A percentile compares a stretch with the other conserved stretches of the same genome.
phyloP scores from a whole-genome alignment of 345 rosid genomes.

The Eucalyptus camaldulensis region DNA sequence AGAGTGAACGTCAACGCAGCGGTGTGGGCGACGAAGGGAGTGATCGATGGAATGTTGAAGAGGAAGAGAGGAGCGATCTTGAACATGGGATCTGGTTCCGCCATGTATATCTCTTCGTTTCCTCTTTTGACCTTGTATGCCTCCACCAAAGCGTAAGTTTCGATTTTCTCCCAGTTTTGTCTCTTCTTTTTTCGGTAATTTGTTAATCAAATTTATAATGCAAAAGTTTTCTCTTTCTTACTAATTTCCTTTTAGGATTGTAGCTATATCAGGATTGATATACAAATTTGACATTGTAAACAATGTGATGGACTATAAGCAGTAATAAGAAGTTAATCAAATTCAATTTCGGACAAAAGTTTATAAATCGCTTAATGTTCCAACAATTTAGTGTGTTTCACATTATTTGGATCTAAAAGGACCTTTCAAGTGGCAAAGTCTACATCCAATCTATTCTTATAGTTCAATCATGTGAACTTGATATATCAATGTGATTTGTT shows the following conservation, averaged over 20 bases:
- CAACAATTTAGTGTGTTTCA: too few relatives aligned
- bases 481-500: neutral
- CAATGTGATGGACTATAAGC: neutral
- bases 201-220: too few relatives aligned
- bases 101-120: neutral
- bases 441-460: too few relatives aligned
- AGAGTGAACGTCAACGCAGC: conserved; percentile 29
- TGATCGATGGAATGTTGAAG: conserved; percentile 23
- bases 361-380: too few relatives aligned
- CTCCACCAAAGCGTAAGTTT: conserved; percentile 33
- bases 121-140: conserved; percentile 23
- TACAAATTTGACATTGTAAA: neutral
- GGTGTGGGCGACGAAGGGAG: conserved; percentile 21
- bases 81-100: conserved; percentile 32
- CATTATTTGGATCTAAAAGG: too few relatives aligned
- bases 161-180: too few relatives aligned
- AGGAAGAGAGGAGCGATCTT: conserved; percentile 42
- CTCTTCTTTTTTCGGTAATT: too few relatives aligned
- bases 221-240: neutral
- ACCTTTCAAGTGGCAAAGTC: too few relatives aligned
- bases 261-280: too few relatives aligned
- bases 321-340: neutral
- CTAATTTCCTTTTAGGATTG: neutral
- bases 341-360: too few relatives aligned
- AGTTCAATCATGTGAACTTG: too few relatives aligned